Base-by-base conservation (phyloP, 140 eudicot genomes). In the Ambrosia hybrid region DNA sequence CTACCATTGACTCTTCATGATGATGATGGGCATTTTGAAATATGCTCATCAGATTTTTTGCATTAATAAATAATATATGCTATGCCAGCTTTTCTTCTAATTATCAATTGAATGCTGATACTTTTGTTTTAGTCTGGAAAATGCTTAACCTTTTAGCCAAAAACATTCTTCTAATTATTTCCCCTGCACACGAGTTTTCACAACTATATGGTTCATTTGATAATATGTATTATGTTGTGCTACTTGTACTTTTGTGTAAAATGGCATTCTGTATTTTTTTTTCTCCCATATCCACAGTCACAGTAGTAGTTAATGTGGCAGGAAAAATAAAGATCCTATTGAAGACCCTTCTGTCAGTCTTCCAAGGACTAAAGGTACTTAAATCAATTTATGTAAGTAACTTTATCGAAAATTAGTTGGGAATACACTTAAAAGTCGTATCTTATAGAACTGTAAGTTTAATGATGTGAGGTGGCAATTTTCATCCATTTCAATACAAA, bases 271-370 rank as follows among this genome's bases (percentile, higher is more conserved):
- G 11, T 51, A 21, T 74, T 2, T 38, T 30, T 2, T 38, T 30
- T 58, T 21, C 4, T 41, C 57, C 57, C 13, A 16, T 70, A 77
- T 62, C 70, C 41, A 70, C n/a, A 37, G 26, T 21, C 26, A 21
- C 26, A 21, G 26, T 21, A 21, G 51, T 52, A 21, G 41, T 53
- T 70, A 64, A 65, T 55, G 73, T 77, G 81, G 76, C 73, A 81
- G 84, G 84, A 65, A 79, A 73, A 30, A 13, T 58, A 79, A 76
- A 86, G 82, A 75, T 74, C 76, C 72, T 57, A 57, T 74, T 60
- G 84, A 75, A 68, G 83, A 81, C 49, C 58, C 49, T 26, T 63
- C 83, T 70, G 57, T 71, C 60, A 59, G 60, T 75, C 49, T 17
- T 68, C 70, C 41, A 26, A 71, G 55, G 57, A 37, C 39, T 60